Conservation (phyloP, 2,329 filamentous ascomycete species). For the Aureobasidium melanogenum region DNA sequence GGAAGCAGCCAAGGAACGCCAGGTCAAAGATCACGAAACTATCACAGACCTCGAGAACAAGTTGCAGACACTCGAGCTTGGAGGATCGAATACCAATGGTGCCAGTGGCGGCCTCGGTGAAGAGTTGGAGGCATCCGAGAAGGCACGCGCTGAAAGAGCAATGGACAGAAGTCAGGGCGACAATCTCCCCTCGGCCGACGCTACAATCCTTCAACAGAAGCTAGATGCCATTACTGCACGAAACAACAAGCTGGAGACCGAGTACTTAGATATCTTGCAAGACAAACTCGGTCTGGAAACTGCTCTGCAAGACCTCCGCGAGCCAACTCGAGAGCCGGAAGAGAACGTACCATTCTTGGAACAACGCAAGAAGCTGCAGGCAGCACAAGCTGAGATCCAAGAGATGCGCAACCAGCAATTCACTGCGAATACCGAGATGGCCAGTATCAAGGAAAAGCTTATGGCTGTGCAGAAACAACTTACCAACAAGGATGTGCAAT, state of each 20-base stretch:
- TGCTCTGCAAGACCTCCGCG: constrained; percentile 29
- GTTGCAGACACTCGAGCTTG: constrained; percentile 33
- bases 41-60: constrained; percentile 39
- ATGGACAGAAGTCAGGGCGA: constrained; percentile 7
- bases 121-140: constrained; percentile 30
- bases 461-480: constrained; percentile 11
- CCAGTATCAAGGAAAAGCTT: constrained; percentile 16
- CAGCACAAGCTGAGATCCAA: constrained; percentile 18
- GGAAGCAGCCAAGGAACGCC: constrained; percentile 38
- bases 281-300: constrained; percentile 25
- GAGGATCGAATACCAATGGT: constrained; percentile 15
- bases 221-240: constrained; percentile 30
- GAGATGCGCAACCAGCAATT: constrained; percentile 23
- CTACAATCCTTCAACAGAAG: constrained; percentile 31
- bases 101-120: constrained; percentile 29
- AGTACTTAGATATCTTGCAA: constrained; percentile 34
- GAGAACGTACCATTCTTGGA: constrained; percentile 17
- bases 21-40: constrained; percentile 39
- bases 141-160: constrained; percentile 15
- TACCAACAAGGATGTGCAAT: constrained; percentile 10
- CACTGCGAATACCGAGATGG: constrained; percentile 15
- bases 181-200: constrained; percentile 8
- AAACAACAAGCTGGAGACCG: constrained; percentile 29
- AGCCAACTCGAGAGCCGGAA: constrained; percentile 24
- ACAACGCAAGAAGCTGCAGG: constrained; percentile 16